A percentile compares a stretch with the other conserved stretches of the same genome.
Conservation (phyloP, 2,329 filamentous ascomycete genomes). For the Coniella lustricola region DNA sequence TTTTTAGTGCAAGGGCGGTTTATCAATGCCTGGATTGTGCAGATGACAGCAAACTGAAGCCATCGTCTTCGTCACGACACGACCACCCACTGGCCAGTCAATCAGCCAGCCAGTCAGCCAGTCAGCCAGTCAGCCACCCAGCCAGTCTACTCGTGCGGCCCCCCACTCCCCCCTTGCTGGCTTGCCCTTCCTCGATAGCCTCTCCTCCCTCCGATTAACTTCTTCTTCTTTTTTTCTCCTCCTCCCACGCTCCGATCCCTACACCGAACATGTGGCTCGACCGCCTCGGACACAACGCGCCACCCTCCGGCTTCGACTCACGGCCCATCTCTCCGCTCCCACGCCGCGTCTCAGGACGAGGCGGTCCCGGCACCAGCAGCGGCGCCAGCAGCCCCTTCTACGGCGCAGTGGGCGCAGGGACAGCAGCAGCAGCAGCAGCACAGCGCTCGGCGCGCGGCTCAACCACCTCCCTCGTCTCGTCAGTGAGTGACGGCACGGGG, state of each 20-base stretch:
- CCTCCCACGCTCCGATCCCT: not conserved
- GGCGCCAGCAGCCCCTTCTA: conserved; percentile 2
- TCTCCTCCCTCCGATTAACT: not conserved
- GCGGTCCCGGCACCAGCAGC: not conserved
- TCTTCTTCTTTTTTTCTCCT: not conserved
- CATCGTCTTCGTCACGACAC: no score
- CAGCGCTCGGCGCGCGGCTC: conserved; percentile 44
- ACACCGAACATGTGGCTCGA: conserved; percentile 17
- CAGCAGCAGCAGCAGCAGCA: conserved; percentile 4
- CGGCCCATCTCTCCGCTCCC: conserved; percentile 15
- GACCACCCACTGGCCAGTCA: no score
- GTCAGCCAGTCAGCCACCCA: no score
- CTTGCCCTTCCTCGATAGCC: not conserved
- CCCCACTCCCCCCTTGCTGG: no score
- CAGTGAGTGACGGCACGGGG: conserved; percentile 34
- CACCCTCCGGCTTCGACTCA: conserved; percentile 8
- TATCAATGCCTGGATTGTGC: no score
- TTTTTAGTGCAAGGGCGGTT: no score
- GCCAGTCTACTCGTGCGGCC: no score
- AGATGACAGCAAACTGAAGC: no score
- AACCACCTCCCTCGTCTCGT: conserved; percentile 50
- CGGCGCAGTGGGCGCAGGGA: no score
- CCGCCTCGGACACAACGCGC: conserved; percentile 8
- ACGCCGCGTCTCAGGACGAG: conserved; percentile 10
- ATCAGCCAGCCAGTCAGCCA: no score